These are phyloP conservation scores for Lotmaria passim DNA, from an alignment of 208 protist species.

Conservation along the genomic window DNA sequence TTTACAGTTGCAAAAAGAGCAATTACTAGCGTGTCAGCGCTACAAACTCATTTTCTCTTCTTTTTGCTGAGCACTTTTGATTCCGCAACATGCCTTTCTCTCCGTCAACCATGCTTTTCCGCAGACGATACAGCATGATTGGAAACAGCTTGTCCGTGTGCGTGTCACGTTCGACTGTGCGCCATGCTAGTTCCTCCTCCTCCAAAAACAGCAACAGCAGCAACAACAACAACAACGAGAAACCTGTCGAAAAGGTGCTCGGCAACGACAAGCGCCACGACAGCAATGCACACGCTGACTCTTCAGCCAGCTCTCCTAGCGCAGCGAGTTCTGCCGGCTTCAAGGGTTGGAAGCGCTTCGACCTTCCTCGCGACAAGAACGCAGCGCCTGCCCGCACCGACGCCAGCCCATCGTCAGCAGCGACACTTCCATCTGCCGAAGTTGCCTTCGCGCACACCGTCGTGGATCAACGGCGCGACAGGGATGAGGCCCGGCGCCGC, in stretches of 20 bases:
- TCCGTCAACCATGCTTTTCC: conserved; percentile 9
- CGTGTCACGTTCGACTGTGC: conserved; percentile 2
- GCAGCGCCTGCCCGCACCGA: background rate
- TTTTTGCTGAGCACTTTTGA: too few relatives aligned
- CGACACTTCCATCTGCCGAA: background rate
- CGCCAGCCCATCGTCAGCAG: too few relatives aligned
- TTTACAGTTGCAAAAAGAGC: too few relatives aligned
- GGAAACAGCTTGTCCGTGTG: background rate
- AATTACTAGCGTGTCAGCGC: too few relatives aligned
- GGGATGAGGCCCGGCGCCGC: conserved; percentile 11
- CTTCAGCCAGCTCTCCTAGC: background rate
- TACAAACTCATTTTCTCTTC: too few relatives aligned
- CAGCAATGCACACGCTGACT: background rate
- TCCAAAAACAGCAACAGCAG: conserved; percentile 14
- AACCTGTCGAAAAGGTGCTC: background rate
- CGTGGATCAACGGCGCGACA: conserved; percentile 4
- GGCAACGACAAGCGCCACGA: background rate
- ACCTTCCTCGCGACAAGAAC: background rate
- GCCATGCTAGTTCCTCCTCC: conserved; percentile 1
- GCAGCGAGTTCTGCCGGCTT: conserved; percentile 1
- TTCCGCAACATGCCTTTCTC: background rate
- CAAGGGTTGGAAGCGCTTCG: conserved; percentile 29
- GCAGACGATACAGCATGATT: background rate
- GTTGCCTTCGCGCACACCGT: background rate
- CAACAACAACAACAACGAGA: background rate